These are phyloP conservation scores for Populus hybrid DNA, from an alignment of 441 rosid genomes.

Conservation along the genomic window DNA sequence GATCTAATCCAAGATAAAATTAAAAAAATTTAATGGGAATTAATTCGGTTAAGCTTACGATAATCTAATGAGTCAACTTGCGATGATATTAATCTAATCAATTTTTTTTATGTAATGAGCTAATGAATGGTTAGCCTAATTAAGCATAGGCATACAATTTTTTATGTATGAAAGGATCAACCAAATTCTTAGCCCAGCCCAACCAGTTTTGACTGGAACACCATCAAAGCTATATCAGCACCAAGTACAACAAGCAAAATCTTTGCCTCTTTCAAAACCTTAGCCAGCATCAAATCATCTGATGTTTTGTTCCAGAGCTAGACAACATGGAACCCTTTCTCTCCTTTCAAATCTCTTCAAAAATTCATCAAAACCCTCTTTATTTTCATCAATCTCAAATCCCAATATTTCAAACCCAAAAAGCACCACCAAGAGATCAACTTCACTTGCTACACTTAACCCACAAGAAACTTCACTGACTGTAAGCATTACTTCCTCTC, in stretches of 20 bases:
- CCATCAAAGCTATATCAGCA: neutral
- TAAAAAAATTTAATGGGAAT: too few relatives aligned
- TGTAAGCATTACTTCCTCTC: neutral
- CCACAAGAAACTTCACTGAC: neutral
- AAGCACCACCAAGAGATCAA: neutral
- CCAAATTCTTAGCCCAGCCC: neutral
- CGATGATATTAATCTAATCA: too few relatives aligned
- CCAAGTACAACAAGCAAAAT: neutral
- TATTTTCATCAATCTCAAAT: neutral
- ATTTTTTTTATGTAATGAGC: neutral
- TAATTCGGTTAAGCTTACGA: too few relatives aligned
- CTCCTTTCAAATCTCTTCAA: neutral
- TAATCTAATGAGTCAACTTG: too few relatives aligned
- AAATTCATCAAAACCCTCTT: neutral
- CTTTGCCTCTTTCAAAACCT: neutral
- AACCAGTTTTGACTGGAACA: neutral
- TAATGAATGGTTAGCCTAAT: neutral
- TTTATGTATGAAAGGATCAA: neutral
- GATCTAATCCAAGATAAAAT: too few relatives aligned
- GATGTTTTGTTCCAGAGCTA: neutral
- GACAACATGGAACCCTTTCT: neutral
- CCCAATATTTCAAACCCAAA: neutral
- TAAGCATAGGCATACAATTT: neutral
- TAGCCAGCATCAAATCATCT: neutral
- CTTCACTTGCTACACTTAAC: neutral